Base-by-base conservation (phyloP, 768 basidiomycete species). In the Suillus variegatus region DNA sequence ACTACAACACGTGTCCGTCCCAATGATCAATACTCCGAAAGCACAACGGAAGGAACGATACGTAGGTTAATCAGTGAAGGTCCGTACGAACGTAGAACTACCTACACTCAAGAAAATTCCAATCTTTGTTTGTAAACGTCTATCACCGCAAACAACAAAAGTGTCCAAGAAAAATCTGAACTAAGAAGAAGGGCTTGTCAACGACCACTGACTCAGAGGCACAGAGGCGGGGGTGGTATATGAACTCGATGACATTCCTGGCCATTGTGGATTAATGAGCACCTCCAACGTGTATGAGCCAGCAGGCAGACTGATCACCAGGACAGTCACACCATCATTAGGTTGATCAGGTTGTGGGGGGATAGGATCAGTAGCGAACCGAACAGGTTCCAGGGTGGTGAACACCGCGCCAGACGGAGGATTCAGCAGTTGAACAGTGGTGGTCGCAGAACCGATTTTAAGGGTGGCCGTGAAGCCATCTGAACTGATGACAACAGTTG, bases 211-310 rank as follows among this genome's bases (percentile, higher is more conserved):
- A 67, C 82, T 85, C 63, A 99, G 76, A 2, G 87, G 72, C 20
- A 99, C 95, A 44, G 82, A 82, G 10, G 82, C 78, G 0, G 95
- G 95, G 14, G 87, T 89, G 67, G 60, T 74, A 54, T 76, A 90
- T 84, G 77, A 87, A 90, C 81, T 82, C 55, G 86, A 72, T 41
- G 85, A 80, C 82, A 91, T 85, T 36, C 86, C 88, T 46, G 82
- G 76, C 95, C 95, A 98, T 72, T 97, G 92, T n/a, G 97, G 97
- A 76, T 87, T 95, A 81, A 99, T 91, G 74, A 99, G 75, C 61
- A 98, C 89, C 78, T 96, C 87, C 57, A 97, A 76, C 18, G 80
- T 90, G 77, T 93, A 89, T 56, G 79, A 78, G n/a, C 94, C 94
- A 35, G 85, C 82, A 6, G 90, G 78, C 14, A 85, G 70, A 68